Evolutionary conservation across 2,329 filamentous ascomycete genomes (phyloP), one percentile per base, ranked within the genome.

Genomic region (Aspergillus amoenus): DNA sequence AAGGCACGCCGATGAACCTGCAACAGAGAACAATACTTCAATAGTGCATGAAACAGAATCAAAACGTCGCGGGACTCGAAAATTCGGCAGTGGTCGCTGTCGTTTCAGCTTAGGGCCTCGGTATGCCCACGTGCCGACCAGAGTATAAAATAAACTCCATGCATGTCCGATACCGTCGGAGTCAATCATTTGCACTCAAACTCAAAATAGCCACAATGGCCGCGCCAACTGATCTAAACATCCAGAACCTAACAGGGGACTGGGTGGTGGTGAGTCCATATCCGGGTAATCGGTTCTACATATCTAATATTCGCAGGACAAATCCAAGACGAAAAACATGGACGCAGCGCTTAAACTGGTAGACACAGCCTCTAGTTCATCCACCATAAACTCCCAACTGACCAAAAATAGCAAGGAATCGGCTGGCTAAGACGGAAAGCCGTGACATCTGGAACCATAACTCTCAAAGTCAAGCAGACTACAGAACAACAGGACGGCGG

Each of bases 341-440:
- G 50, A 52, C 21, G 50, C 22, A 1, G 50, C 50, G 3, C 30
- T 52, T 5, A 52, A 52, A 21, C 18, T 52, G 41, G 50, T 52
- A n/a, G 13, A 44, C 5, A 5, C 12, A 9, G 2, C 15, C 17
- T 34, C n/a, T 12, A 6, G 18, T 21, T 12, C n/a, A 15, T 13
- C 3, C 39, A 15, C n/a, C n/a, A 30, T 24, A 17, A 44, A 4
- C 21, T 12, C 17, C 41, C 21, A 3, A 12, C 41, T 44, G 18
- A 44, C 12, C 21, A 44, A 3, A 0, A 3, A 45, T 22, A 52
- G 50, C 50, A 52, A 52, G 50, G 50, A 0, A 39, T 52, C 42
- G 50, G 50, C 41, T 52, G 50, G 50, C 13, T 52, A 17, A 17
- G 41, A 13, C 40, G 50, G 17, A 52, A 52, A 45, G 50, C 50